Evolutionary conservation across 192 early-diverging fungal genomes (phyloP).

Genomic region (Coemansia sp.): DNA sequence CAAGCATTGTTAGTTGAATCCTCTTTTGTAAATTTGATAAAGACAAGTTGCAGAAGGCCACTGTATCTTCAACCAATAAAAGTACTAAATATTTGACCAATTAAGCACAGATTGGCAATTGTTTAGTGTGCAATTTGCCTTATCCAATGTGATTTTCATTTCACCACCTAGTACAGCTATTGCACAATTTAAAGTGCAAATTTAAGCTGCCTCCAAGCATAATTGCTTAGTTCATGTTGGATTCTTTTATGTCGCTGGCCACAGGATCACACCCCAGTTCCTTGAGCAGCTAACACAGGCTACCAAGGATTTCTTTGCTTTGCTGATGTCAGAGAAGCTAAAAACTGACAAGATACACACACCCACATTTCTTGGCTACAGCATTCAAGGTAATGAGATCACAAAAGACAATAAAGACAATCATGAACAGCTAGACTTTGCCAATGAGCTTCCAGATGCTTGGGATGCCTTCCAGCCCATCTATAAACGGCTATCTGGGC

Average conservation of each 20-base stretch:
- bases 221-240: slow-evolving; percentile 57
- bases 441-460: slow-evolving; percentile 40
- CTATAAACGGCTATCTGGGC: slow-evolving; percentile 57
- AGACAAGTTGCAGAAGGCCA: too few relatives aligned
- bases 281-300: slow-evolving; percentile 25
- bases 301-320: slow-evolving; percentile 52
- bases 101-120: too few relatives aligned
- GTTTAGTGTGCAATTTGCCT: too few relatives aligned
- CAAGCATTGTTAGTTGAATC: too few relatives aligned
- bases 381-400: slow-evolving; percentile 50
- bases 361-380: slow-evolving; percentile 64
- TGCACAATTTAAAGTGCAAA: not conserved
- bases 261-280: slow-evolving; percentile 38
- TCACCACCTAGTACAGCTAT: not conserved
- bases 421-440: slow-evolving; percentile 62
- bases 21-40: too few relatives aligned
- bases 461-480: slow-evolving; percentile 31
- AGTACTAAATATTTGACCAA: too few relatives aligned
- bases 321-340: slow-evolving; percentile 59
- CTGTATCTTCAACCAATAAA: too few relatives aligned
- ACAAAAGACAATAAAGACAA: slow-evolving; percentile 53
- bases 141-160: too few relatives aligned
- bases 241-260: slow-evolving; percentile 61
- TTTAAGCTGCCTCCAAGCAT: slow-evolving; percentile 7
- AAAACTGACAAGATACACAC: slow-evolving; percentile 58